phyloP scores from a whole-genome alignment of 495 filamentous ascomycete species.

The Podospora conica region DNA sequence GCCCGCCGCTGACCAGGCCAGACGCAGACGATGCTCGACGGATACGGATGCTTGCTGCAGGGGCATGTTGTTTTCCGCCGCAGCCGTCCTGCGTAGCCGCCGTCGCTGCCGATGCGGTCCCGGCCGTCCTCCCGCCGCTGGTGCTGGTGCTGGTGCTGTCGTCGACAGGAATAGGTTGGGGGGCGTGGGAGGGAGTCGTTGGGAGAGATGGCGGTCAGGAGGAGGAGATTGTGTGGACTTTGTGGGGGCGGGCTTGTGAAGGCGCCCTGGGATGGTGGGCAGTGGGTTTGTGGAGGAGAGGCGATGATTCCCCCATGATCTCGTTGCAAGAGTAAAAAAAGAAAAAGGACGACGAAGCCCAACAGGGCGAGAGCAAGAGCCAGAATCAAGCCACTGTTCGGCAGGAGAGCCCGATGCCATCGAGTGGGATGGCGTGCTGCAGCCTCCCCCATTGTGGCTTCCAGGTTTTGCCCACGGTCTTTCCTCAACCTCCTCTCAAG shows the following conservation, averaged over 20 bases:
- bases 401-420: slow-evolving; percentile 8
- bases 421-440: neutral
- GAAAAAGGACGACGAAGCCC: slow-evolving; percentile 1
- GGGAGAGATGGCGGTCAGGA: neutral
- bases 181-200: neutral
- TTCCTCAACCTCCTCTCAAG: neutral
- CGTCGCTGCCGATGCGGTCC: slow-evolving; percentile 4
- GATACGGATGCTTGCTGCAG: slow-evolving; percentile 3
- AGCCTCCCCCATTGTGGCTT: neutral
- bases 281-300: neutral
- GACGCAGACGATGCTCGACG: neutral
- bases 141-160: neutral
- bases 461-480: neutral
- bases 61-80: slow-evolving; percentile 6
- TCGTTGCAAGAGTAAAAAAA: slow-evolving; percentile 4
- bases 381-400: neutral
- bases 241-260: neutral
- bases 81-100: slow-evolving; percentile 1
- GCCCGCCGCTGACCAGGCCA: neutral
- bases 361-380: slow-evolving; percentile 1
- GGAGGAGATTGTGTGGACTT: neutral
- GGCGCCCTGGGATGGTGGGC: neutral
- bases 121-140: slow-evolving; percentile 3
- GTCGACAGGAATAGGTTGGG: neutral
- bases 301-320: slow-evolving; percentile 2